Base-by-base conservation (phyloP, 192 early-diverging fungal genomes). In the Pecoramyces ruminantium region DNA sequence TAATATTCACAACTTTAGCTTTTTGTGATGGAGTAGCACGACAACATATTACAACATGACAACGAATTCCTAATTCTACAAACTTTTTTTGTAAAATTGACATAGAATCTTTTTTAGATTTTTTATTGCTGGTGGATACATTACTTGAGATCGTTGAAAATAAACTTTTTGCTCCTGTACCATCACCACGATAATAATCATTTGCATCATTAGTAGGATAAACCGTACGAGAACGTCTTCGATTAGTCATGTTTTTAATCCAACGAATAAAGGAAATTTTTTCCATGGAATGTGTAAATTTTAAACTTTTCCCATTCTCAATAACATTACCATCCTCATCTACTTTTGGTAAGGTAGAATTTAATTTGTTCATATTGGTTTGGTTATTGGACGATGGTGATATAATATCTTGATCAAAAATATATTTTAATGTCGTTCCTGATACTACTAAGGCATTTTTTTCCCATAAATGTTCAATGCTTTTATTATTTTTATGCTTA, bases 1-100 rank as follows among this genome's bases (percentile, higher is more conserved):
- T 88, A 12, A 91, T 34, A 21, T 28, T 40, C 14, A 82, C 82
- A 28, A 82, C 38, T 77, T 85, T 82, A 16, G 89, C 84, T 80
- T 91, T 91, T 82, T 91, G 90, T 2, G 89, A 79, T 21, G 90
- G 90, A 2, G 89, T 87, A 1, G 89, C 89, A 4, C 90, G 85
- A 77, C 87, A 87, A 80, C 89, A 91, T 80, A 91, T 90, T 17
- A 80, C 80, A 13, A 28, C 15, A 34, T 40, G 39, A 12, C 78
- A 79, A 13, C 89, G 89, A 79, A 90, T 93, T 1, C 92, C 90
- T 11, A 99, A 86, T 82, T 89, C 88, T 34, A 97, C 84, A 12
- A 97, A 85, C 9, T 67, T 67, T 67, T 67, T 67, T 21, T 67
- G 51, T n/a, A 67, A n/a, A n/a, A 67, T 18, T 1, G 51, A 67